A percentile compares a stretch with the other conserved stretches of the same genome.
These are phyloP conservation scores for Saccharomycopsis hybrid DNA, from an alignment of 1,139 yeast species.

Conservation along the genomic window DNA sequence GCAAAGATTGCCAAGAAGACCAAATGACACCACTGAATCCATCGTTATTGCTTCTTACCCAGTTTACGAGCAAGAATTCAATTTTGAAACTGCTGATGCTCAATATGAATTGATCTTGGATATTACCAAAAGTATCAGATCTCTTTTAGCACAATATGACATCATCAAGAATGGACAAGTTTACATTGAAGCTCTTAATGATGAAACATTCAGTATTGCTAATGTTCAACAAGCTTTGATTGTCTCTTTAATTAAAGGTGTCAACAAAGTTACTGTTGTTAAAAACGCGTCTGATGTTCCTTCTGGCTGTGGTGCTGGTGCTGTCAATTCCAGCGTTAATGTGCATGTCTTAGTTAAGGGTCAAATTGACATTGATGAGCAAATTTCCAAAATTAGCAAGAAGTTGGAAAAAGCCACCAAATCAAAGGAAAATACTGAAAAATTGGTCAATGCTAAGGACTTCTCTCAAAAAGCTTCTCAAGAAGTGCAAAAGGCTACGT, in stretches of 20 bases:
- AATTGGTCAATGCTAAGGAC: conserved; percentile 66
- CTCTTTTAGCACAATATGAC: conserved; percentile 82
- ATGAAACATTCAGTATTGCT: conserved; percentile 46
- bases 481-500: conserved; percentile 74
- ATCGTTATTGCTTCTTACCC: conserved; percentile 82
- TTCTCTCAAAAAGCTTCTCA: conserved; percentile 80
- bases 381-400: conserved; percentile 74
- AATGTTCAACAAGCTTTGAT: conserved; percentile 73
- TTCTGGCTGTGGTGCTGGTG: conserved; percentile 81
- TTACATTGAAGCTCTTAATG: conserved; percentile 61
- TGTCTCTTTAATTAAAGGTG: conserved; percentile 87
- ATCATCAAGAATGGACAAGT: conserved; percentile 85
- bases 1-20: conserved; percentile 95
- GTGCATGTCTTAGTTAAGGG: conserved; percentile 93
- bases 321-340: conserved; percentile 73
- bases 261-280: conserved; percentile 62
- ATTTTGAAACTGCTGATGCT: conserved; percentile 55
- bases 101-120: conserved; percentile 82
- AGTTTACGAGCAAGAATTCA: conserved; percentile 49
- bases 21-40: conserved; percentile 60
- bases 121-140: conserved; percentile 87
- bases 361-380: conserved; percentile 86
- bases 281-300: conserved; percentile 53
- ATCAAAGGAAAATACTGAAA: conserved; percentile 45
- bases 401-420: conserved; percentile 56